Evolutionary conservation across 2,329 filamentous ascomycete genomes (phyloP), one percentile per base, ranked within the genome.

Genomic region (Clonostachys sp.): DNA sequence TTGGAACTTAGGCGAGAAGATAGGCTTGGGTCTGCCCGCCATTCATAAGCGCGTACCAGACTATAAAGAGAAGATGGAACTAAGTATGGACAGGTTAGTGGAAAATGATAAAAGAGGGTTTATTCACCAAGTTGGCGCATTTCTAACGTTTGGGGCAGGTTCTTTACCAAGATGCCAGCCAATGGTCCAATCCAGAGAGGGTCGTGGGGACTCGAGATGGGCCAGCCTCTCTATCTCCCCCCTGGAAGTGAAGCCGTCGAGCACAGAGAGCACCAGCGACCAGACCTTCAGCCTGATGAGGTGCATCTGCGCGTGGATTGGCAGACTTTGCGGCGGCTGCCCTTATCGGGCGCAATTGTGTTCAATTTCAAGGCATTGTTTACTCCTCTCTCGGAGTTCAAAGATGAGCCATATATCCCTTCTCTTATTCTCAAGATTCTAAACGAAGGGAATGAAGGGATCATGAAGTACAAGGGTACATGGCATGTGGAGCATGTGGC

Each of bases 281-380:
- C 75, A 0, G 65, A 70, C 17, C 68, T 92, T 6, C 68, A 66
- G 1, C 59, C 82, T 3, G 73, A 79, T 0, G 78, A 87, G 34
- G 72, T 87, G 52, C 71, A 86, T 51, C 70, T 95, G 2, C 80
- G 90, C 5, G 89, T 94, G 2, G 90, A 95, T 63, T 95, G 89
- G 88, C 91, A 95, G 65, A 95, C 90, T 0, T 70, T 95, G 5
- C 81, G 90, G 2, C 80, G 90, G 4, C 68, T 95, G 0, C 89
- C 90, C 0, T 71, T 95, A 0, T 90, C 86, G 0, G 88, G 80
- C 0, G 85, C 78, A 0, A 72, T 95, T 2, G 79, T 90, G 0
- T 95, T 95, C 71, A 95, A 94, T 63, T 95, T 92, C 78, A 95
- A 92, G 60, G 89, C 86, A 0, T 65, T 94, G 0, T 95, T 95